phyloP scores from a whole-genome alignment of 176 grass and related monocot genomes.

The Rhipidocladum racemiflorum region DNA sequence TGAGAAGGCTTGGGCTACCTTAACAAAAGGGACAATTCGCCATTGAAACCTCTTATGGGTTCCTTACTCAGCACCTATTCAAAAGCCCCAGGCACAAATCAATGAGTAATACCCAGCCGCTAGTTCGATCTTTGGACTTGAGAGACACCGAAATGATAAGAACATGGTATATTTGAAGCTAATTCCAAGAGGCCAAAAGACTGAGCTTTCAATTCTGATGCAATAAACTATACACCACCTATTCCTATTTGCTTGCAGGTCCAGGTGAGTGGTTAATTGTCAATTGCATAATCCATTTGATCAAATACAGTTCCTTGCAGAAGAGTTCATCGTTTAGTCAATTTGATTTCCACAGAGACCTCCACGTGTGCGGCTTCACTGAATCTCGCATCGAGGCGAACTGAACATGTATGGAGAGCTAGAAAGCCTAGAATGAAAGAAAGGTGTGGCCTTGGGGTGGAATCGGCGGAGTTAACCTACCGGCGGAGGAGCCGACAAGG shows the following conservation, averaged over 20 bases:
- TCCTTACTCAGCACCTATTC: background rate
- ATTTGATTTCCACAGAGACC: background rate
- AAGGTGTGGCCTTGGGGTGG: background rate
- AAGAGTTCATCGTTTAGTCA: background rate
- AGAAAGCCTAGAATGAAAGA: background rate
- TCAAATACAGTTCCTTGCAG: conserved; percentile 7
- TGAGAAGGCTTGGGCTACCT: background rate
- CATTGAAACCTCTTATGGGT: background rate
- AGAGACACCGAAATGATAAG: background rate
- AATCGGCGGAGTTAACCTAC: conserved; percentile 18
- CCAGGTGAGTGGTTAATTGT: background rate
- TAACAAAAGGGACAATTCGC: background rate
- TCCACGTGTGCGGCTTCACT: background rate
- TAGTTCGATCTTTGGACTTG: background rate
- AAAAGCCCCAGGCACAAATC: background rate
- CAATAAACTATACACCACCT: background rate
- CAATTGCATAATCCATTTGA: background rate
- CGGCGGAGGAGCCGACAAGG: conserved; percentile 78
- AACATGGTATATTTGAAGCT: background rate
- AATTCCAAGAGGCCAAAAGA: conserved; percentile 9
- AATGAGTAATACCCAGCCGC: background rate
- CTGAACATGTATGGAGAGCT: background rate
- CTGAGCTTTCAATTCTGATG: background rate
- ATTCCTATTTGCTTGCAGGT: background rate
- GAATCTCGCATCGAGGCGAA: background rate